Conservation (phyloP, 2,329 filamentous ascomycete genomes). For the Stachybotrys elegans region DNA sequence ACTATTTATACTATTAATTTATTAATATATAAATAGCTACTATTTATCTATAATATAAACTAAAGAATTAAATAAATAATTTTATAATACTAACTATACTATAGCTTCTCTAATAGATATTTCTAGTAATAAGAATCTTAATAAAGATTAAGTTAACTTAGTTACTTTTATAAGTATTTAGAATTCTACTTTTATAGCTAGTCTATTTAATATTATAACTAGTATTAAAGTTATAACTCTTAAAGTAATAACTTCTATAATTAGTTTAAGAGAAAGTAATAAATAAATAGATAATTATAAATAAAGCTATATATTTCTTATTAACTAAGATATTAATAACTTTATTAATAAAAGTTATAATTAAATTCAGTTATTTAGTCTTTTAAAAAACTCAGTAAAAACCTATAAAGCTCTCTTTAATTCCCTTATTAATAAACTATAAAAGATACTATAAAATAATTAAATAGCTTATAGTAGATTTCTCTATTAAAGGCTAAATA, state of each 20-base stretch:
- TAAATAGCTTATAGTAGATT: background rate
- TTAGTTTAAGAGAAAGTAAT: background rate
- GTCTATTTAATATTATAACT: background rate
- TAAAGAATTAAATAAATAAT: background rate
- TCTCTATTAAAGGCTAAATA: background rate
- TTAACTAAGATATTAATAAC: background rate
- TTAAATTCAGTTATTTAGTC: background rate
- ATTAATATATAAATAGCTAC: background rate
- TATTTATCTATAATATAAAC: background rate
- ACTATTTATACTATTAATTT: background rate
- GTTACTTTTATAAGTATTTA: background rate
- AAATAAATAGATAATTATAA: background rate
- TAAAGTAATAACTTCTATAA: background rate
- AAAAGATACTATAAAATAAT: background rate
- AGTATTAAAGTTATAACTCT: background rate
- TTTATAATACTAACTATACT: background rate
- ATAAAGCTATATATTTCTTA: background rate
- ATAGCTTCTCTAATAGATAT: background rate
- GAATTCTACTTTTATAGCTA: background rate
- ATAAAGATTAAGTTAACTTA: background rate
- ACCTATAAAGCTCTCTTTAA: background rate
- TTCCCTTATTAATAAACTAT: background rate
- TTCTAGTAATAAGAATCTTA: background rate
- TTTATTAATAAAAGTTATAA: background rate
- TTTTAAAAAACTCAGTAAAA: background rate